Evolutionary conservation across 2,329 filamentous ascomycete species (phyloP), one percentile per base, ranked within the genome.

Genomic region (Aspergillus glaucus): DNA sequence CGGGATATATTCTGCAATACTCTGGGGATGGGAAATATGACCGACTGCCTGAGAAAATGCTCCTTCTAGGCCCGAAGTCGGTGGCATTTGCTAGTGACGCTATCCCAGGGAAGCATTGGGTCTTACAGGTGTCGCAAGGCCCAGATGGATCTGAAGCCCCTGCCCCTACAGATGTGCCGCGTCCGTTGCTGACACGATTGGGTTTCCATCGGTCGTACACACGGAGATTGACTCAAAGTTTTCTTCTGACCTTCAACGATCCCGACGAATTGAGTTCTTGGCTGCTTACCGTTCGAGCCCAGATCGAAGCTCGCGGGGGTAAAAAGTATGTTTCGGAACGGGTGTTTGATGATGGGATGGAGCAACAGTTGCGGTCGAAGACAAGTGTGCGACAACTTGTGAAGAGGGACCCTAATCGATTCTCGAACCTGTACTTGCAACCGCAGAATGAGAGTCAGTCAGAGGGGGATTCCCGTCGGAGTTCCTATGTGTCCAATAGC

Each of bases 51-150:
- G 74, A 77, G 56, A 73, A 72, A 51, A 71, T 76, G 55, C 55
- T 77, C 45, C 68, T 70, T 37, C 55, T 77, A 44, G 70, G 71
- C 2, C 65, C 68, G 15, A 63, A 70, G 4, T 75, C 73, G 8
- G 73, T 72, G 12, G 74, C 74, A 9, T 75, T 75, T 58, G 74
- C 71, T 2, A 74, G 72, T 52, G 74, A 77, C 59, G 73, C 70
- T 6, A 73, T 77, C 50, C 72, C 73, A 0, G 74, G 74, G 2
- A 74, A 69, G 50, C 74, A 73, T 48, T 76, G 69, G 67, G 74
- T 76, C 4, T 55, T 77, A 37, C 73, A 75, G 49, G 62, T 77
- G 10, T 74, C 71, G 10, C 67, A 72, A 32, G 64, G 63, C 3
- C 55, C 63, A 3, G 59, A 62, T 4, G 61, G 67, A 8, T 64